Evolutionary conservation across 2,329 filamentous ascomycete species (phyloP).

Genomic region (Claviceps digitariae): DNA sequence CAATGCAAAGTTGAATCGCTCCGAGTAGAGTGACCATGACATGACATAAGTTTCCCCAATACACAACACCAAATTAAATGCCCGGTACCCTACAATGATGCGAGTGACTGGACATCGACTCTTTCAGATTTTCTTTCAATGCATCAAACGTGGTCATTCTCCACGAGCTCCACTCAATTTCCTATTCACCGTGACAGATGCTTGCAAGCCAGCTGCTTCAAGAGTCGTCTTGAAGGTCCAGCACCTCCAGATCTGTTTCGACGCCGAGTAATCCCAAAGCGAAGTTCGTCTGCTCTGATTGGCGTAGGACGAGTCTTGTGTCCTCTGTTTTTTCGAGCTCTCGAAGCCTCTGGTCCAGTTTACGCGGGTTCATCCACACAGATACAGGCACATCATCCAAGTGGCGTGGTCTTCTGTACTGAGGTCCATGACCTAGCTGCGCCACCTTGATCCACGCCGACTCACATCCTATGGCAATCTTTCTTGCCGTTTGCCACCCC

Average conservation of each 20-base stretch:
- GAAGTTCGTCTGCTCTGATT: conserved; percentile 53
- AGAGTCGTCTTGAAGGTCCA: conserved; percentile 38
- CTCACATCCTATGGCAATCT: conserved; percentile 77
- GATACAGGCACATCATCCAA: conserved; percentile 21
- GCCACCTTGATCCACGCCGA: conserved; percentile 67
- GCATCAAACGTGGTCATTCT: background rate
- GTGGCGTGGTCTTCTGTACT: conserved; percentile 43
- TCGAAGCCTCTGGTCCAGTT: conserved; percentile 37
- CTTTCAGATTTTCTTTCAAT: background rate
- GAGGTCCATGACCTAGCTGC: conserved; percentile 60
- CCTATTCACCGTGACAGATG: background rate
- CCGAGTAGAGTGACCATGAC: background rate
- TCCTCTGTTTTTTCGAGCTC: conserved; percentile 30
- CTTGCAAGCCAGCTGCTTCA: conserved; percentile 3
- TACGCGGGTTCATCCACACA: conserved; percentile 37
- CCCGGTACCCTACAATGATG: background rate
- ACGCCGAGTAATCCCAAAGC: conserved; percentile 66
- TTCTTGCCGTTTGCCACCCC: conserved; percentile 72
- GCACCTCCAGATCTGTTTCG: conserved; percentile 58
- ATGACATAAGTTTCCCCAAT: background rate
- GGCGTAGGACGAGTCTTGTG: conserved; percentile 42
- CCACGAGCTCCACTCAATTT: background rate
- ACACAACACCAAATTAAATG: background rate
- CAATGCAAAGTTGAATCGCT: background rate
- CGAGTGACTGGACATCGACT: background rate